phyloP scores from a whole-genome alignment of 2,329 filamentous ascomycete genomes.

The Chalaropsis thielavioides region DNA sequence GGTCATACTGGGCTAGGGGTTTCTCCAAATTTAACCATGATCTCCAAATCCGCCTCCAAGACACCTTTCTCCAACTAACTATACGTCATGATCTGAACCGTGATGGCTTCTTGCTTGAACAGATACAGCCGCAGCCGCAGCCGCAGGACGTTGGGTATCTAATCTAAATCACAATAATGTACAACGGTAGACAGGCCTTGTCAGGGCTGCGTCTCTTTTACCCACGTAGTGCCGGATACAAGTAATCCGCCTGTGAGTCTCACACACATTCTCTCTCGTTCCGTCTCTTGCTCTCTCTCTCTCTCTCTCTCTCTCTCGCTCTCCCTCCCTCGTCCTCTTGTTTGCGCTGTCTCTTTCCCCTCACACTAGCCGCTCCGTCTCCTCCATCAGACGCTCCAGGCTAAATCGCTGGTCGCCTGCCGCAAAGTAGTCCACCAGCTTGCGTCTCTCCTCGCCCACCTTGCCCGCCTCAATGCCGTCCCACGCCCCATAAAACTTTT shows the following conservation, averaged over 20 bases:
- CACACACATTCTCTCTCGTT: not conserved
- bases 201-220: not conserved
- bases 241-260: not conserved
- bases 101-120: not conserved
- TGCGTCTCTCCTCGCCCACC: constrained; percentile 42
- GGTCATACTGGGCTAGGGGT: not conserved
- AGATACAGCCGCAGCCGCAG: no score
- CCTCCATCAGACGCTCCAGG: constrained; percentile 72
- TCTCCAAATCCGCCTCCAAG: not conserved
- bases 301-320: no score
- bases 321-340: not conserved
- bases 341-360: not conserved
- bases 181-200: not conserved
- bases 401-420: constrained; percentile 65
- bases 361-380: constrained; percentile 65
- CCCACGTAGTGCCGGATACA: not conserved
- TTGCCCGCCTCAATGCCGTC: constrained; percentile 30
- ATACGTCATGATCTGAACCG: not conserved
- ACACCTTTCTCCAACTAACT: not conserved
- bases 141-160: not conserved
- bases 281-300: not conserved
- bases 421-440: constrained; percentile 68
- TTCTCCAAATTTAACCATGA: not conserved
- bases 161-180: not conserved
- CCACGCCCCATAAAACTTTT: constrained; percentile 76